A percentile compares a stretch with the other conserved stretches of the same genome.
Conservation (phyloP, 345 rosid genomes). For the Abelmoschus esculentus region DNA sequence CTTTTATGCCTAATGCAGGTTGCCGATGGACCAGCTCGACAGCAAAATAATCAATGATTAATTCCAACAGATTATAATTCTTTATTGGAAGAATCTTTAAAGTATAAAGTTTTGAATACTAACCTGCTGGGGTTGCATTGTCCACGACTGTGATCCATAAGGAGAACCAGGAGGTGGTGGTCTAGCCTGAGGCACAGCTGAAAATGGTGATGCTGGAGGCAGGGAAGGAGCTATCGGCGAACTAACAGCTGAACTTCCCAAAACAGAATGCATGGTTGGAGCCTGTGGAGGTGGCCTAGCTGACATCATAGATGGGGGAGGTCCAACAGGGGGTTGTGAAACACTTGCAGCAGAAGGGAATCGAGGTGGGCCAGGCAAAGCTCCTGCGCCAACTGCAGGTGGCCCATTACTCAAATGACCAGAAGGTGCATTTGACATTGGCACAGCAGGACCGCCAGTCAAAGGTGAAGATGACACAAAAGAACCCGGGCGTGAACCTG, state of each 20-base stretch:
- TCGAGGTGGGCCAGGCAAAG: slow-evolving; percentile 29
- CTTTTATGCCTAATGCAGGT: neutral
- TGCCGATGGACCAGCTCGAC: neutral
- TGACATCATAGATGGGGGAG: slow-evolving; percentile 35
- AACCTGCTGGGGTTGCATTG: slow-evolving; percentile 44
- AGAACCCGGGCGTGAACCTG: slow-evolving; percentile 44
- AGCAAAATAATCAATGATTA: slow-evolving; percentile 1
- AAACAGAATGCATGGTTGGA: slow-evolving; percentile 34
- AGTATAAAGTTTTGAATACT: slow-evolving; percentile 11
- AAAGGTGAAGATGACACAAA: slow-evolving; percentile 34
- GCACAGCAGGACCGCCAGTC: neutral
- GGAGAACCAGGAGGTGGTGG: slow-evolving; percentile 44
- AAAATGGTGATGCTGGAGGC: slow-evolving; percentile 34
- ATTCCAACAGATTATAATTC: neutral
- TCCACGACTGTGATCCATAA: slow-evolving; percentile 56
- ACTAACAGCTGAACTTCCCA: slow-evolving; percentile 31
- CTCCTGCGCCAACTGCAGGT: slow-evolving; percentile 26
- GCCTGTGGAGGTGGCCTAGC: slow-evolving; percentile 41
- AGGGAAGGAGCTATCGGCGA: slow-evolving; percentile 33
- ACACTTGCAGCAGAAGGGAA: slow-evolving; percentile 32
- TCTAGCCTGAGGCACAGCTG: slow-evolving; percentile 41
- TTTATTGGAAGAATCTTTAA: slow-evolving; percentile 3
- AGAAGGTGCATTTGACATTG: slow-evolving; percentile 6
- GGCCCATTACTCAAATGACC: slow-evolving; percentile 49
- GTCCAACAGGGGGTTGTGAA: slow-evolving; percentile 42